phyloP scores from a whole-genome alignment of 306 rosid genomes.

The Castanea crenata region DNA sequence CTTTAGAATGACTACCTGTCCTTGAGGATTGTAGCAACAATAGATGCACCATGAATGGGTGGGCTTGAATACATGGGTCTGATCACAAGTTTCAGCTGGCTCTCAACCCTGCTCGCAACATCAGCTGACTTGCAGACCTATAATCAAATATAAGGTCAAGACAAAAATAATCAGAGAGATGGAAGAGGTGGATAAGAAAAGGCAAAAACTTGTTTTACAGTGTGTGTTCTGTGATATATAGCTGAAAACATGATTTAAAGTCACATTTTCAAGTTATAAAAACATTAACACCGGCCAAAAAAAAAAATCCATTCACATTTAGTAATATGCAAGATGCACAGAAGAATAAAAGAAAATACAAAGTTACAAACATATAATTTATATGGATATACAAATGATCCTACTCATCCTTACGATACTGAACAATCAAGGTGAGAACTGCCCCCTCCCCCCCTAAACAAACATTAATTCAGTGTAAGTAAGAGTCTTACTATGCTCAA shows the following conservation, averaged over 20 bases:
- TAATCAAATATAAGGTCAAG: neutral
- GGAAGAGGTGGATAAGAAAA: neutral
- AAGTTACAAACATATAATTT: neutral
- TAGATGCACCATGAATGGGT: conserved; percentile 98
- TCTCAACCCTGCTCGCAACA: conserved; percentile 84
- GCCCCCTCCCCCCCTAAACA: neutral
- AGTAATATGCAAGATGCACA: neutral
- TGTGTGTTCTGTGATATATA: no score
- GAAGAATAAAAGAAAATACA: neutral
- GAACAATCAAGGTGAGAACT: neutral
- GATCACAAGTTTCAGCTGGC: conserved; percentile 95
- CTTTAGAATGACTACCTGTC: conserved; percentile 54
- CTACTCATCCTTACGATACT: neutral
- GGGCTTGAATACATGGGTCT: conserved; percentile 98
- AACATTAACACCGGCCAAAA: neutral
- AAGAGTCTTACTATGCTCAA: conserved; percentile 73
- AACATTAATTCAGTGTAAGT: neutral
- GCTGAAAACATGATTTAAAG: no score
- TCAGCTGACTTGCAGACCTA: conserved; percentile 86
- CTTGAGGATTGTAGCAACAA: conserved; percentile 87
- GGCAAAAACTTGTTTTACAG: no score
- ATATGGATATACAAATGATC: neutral
- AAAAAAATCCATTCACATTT: conserved; percentile 1
- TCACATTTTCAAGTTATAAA: no score
- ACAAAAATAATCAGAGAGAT: conserved; percentile 6